A percentile compares a stretch with the other conserved stretches of the same genome.
phyloP scores from a whole-genome alignment of 2,329 filamentous ascomycete species.

The Stylonectria norvegica region DNA sequence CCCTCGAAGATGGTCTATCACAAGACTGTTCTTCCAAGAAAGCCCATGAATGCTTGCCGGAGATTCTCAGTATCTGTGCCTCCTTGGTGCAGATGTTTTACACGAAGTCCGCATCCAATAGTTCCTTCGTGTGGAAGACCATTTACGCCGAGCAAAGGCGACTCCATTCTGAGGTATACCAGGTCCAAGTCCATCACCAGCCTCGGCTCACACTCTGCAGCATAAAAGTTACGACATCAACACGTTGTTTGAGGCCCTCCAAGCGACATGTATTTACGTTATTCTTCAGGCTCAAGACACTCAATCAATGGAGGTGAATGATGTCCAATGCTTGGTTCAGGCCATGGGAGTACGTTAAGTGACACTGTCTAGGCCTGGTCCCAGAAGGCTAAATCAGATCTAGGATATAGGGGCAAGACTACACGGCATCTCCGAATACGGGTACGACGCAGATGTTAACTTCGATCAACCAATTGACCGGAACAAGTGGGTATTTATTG shows the following conservation, averaged over 20 bases:
- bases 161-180: slow-evolving; percentile 10
- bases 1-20: slow-evolving; percentile 3
- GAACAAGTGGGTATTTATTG: slow-evolving; percentile 8
- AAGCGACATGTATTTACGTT: slow-evolving; percentile 9
- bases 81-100: slow-evolving; percentile 15
- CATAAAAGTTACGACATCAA: not conserved
- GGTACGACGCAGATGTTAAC: not conserved
- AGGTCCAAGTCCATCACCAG: not conserved
- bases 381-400: not conserved
- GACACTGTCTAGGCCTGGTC: not conserved
- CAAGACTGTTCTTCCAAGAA: slow-evolving; percentile 5
- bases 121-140: slow-evolving; percentile 15
- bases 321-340: slow-evolving; percentile 6
- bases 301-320: slow-evolving; percentile 6
- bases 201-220: not conserved
- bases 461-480: slow-evolving; percentile 2
- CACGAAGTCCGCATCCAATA: slow-evolving; percentile 10
- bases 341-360: slow-evolving; percentile 8
- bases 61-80: slow-evolving; percentile 13
- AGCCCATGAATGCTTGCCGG: slow-evolving; percentile 14
- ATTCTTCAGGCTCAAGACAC: slow-evolving; percentile 11
- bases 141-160: slow-evolving; percentile 16
- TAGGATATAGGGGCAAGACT: slow-evolving; percentile 1
- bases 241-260: slow-evolving; percentile 8
- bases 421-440: not conserved